Conservation (phyloP, 345 rosid genomes). For the Theobroma cacao region DNA sequence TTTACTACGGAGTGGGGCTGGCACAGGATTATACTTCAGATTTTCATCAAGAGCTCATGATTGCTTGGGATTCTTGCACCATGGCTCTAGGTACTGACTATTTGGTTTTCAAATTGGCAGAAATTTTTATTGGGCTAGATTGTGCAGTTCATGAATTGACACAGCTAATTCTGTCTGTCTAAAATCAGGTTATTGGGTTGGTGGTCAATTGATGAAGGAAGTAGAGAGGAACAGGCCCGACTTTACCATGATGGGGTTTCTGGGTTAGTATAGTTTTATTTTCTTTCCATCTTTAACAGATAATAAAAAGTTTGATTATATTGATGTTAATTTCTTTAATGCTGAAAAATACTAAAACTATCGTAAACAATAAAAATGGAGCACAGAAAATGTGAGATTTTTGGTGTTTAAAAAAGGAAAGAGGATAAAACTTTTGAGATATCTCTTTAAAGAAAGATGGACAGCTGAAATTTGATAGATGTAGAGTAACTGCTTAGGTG, state of each 20-base stretch:
- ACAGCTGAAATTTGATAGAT: neutral
- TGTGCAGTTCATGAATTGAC: neutral
- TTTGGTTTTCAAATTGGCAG: neutral
- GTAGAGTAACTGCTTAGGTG: neutral
- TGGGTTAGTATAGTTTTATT: constrained; percentile 48
- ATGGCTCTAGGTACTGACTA: constrained; percentile 82
- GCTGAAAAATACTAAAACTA: neutral
- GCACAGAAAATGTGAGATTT: neutral
- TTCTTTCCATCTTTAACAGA: constrained; percentile 10
- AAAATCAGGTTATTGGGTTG: constrained; percentile 81
- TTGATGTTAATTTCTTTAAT: neutral
- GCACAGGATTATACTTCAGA: constrained; percentile 70
- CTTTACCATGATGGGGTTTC: constrained; percentile 64
- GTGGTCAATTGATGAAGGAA: constrained; percentile 99
- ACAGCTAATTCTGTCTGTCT: constrained; percentile 1
- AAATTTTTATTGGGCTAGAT: neutral
- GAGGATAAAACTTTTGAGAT: neutral
- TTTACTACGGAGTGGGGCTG: constrained; percentile 66
- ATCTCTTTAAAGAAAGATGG: neutral
- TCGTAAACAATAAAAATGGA: neutral
- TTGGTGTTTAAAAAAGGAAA: neutral
- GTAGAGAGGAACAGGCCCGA: constrained; percentile 88
- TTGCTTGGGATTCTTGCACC: constrained; percentile 87
- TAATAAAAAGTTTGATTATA: neutral
- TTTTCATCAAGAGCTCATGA: constrained; percentile 70